Conservation (phyloP, 1,284 basidiomycete species). For the Ganoderma leucocontextum region DNA sequence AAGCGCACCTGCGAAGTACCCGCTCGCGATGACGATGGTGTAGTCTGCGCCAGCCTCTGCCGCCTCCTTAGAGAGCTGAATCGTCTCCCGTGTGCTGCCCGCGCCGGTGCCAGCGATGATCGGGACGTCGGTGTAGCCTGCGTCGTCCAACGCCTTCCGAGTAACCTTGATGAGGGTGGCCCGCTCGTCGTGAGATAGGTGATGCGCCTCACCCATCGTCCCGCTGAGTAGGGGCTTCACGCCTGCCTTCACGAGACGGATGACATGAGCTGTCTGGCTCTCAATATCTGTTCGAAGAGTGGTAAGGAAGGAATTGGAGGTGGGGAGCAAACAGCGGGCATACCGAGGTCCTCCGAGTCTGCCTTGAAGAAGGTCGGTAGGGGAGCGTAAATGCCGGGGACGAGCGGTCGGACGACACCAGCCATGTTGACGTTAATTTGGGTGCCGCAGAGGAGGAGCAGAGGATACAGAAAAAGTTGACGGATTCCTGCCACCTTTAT, state of each 20-base stretch:
- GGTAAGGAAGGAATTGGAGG: background rate
- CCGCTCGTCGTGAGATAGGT: conserved; percentile 81
- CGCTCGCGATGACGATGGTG: conserved; percentile 84
- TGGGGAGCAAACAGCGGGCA: conserved; percentile 33
- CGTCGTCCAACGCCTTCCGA: conserved; percentile 76
- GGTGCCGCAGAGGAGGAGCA: conserved; percentile 54
- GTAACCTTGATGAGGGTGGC: conserved; percentile 72
- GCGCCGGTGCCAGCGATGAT: conserved; percentile 86
- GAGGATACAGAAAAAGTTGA: conserved; percentile 27
- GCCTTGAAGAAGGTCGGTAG: conserved; percentile 87
- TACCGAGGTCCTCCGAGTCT: conserved; percentile 84
- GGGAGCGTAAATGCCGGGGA: conserved; percentile 84
- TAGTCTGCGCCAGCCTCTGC: conserved; percentile 86
- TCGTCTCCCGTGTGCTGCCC: conserved; percentile 83
- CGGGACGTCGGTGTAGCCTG: conserved; percentile 67
- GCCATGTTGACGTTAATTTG: conserved; percentile 24
- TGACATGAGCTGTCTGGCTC: conserved; percentile 78
- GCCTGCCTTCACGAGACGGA: conserved; percentile 74
- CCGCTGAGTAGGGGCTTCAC: conserved; percentile 83
- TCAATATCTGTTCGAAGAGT: conserved; percentile 62
- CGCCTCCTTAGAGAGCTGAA: conserved; percentile 77
- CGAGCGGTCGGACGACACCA: conserved; percentile 60
- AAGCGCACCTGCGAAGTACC: conserved; percentile 86
- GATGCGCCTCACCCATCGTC: conserved; percentile 86
- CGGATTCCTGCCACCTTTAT: conserved; percentile 30